Evolutionary conservation across 257 asterid species (phyloP).

Genomic region (Verbena officinalis): DNA sequence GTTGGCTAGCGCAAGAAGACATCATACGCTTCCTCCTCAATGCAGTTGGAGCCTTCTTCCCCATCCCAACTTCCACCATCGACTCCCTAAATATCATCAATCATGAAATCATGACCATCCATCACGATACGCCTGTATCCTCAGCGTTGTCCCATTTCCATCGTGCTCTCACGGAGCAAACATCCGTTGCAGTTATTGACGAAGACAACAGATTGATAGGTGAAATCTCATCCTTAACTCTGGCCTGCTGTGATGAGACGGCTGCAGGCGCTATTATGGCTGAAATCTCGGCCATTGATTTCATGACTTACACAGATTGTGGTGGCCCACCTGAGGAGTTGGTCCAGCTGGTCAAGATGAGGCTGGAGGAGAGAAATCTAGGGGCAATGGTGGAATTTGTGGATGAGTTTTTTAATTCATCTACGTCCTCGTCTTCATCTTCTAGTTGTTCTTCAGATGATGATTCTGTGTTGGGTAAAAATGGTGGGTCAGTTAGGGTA

Average conservation of each 20-base stretch:
- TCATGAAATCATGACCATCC: constrained; percentile 52
- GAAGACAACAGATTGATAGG: constrained; percentile 60
- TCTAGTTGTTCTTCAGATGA: constrained; percentile 76
- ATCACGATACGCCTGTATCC: constrained; percentile 56
- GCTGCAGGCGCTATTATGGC: constrained; percentile 64
- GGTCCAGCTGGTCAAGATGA: constrained; percentile 56
- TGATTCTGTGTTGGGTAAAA: constrained; percentile 41
- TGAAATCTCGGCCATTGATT: constrained; percentile 74
- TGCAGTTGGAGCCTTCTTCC: constrained; percentile 73
- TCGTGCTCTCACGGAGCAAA: constrained; percentile 53
- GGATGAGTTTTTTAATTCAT: constrained; percentile 44
- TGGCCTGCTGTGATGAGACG: constrained; percentile 71
- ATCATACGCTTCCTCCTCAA: constrained; percentile 76
- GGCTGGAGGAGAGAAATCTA: constrained; percentile 59
- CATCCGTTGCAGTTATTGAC: constrained; percentile 71
- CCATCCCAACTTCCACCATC: constrained; percentile 52
- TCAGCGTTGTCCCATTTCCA: constrained; percentile 48
- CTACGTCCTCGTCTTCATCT: constrained; percentile 38
- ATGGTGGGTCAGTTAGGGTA: no score
- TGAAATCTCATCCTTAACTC: constrained; percentile 71
- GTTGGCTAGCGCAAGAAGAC: constrained; percentile 88
- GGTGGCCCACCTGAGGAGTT: constrained; percentile 73
- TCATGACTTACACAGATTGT: constrained; percentile 69
- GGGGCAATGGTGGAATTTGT: constrained; percentile 56
- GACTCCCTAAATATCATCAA: constrained; percentile 63